A percentile compares a stretch with the other conserved stretches of the same genome.
These are phyloP conservation scores for Paulownia fortunei DNA, from an alignment of 257 asterid species.

Conservation along the genomic window DNA sequence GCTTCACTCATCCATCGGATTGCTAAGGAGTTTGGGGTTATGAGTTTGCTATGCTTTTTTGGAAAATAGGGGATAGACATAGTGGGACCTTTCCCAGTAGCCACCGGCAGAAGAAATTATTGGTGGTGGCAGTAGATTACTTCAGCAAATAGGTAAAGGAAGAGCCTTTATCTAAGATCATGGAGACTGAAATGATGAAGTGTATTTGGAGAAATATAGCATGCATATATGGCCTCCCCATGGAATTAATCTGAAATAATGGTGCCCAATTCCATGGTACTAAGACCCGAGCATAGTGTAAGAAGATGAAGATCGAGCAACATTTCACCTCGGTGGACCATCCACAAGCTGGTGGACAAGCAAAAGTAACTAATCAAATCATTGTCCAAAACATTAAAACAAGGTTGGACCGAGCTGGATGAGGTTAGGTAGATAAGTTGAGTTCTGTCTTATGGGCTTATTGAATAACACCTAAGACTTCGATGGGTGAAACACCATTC, in stretches of 20 bases:
- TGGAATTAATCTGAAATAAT: background rate
- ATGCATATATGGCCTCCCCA: background rate
- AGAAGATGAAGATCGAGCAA: no score
- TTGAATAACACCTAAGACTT: no score
- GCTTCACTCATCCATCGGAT: no score
- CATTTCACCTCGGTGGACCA: background rate
- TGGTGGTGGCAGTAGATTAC: background rate
- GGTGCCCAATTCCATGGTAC: background rate
- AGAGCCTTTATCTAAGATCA: background rate
- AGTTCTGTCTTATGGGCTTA: no score
- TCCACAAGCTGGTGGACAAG: no score
- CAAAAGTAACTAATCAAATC: no score
- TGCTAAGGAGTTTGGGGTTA: no score
- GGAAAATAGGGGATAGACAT: background rate
- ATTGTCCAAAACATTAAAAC: no score
- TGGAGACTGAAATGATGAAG: background rate
- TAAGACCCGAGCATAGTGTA: background rate
- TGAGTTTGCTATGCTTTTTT: no score
- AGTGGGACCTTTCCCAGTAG: background rate
- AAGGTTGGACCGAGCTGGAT: no score
- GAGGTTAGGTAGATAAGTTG: no score
- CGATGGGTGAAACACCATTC: no score
- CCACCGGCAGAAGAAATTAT: background rate
- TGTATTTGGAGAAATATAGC: background rate
- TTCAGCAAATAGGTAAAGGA: background rate